Evolutionary conservation across 1,139 yeast species (phyloP), one percentile per base, ranked within the genome.

Genomic region (Candida smagusa): DNA sequence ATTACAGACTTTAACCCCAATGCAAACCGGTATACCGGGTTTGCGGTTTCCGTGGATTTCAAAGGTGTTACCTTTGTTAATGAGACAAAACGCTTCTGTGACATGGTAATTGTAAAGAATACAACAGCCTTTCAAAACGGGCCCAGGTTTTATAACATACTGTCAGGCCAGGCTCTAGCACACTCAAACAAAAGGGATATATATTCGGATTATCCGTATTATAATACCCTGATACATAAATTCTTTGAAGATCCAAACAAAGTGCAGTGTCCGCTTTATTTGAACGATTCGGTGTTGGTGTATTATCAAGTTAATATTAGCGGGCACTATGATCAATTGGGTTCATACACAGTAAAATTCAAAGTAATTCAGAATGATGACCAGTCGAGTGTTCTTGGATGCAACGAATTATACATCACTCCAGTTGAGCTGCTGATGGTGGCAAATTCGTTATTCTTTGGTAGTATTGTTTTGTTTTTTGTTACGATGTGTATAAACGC

Each of bases 401-500:
- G 86, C 46, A 58, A 69, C 24, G 50, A 56, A 19, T 58, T 74
- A 2, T 69, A 69, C 46, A 68, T 76, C 4, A 77, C 85, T 0
- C 83, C 85, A 0, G 67, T 61, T 1, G 59, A 63, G 34, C 53
- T 60, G 3, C 43, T 43, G 6, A 33, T 56, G 4, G 56, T 77
- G n/a, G 60, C 68, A 12, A 38, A 49, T 7, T 50, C 65, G n/a
- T 59, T 77, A 6, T 53, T 70, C 31, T 53, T 56, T 12, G 72
- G 75, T 4, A 63, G 78, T 12, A 54, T 69, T 5, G 58, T 62
- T 11, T 56, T 73, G 9, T 53, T 76, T n/a, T 49, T 74, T 4
- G 63, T 65, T 3, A 61, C 82, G 1, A 64, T 68, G 4, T 42
- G 66, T 2, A 54, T 77, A 16, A 65, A 78, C 34, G 56, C 66